phyloP scores from a whole-genome alignment of 1,284 basidiomycete species.

The Microbotryomycetes sp. region DNA sequence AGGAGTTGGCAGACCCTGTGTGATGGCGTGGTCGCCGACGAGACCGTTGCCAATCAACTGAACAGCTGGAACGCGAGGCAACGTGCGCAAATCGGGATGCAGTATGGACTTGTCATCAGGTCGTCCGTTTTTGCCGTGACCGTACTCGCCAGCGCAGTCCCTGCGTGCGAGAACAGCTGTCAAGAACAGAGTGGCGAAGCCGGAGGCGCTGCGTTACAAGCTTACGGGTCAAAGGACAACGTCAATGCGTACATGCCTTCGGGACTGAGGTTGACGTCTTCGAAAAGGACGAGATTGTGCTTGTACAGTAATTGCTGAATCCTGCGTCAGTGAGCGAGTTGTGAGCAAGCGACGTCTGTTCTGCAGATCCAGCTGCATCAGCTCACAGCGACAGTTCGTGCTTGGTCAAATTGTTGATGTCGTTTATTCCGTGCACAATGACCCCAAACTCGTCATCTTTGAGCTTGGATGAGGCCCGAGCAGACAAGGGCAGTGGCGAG shows the following conservation, averaged over 20 bases:
- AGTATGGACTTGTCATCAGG: constrained; percentile 27
- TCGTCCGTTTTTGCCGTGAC: constrained; percentile 30
- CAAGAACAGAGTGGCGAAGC: neutral
- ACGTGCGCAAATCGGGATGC: constrained; percentile 41
- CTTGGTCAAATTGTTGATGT: constrained; percentile 19
- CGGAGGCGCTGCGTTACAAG: constrained; percentile 1
- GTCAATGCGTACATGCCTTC: constrained; percentile 35
- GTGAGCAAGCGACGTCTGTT: neutral
- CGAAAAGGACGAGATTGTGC: constrained; percentile 38
- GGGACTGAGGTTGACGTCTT: constrained; percentile 32
- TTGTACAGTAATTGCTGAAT: constrained; percentile 37
- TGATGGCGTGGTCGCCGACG: constrained; percentile 20
- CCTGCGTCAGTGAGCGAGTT: neutral
- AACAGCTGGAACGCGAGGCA: constrained; percentile 39
- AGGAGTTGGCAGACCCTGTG: constrained; percentile 30
- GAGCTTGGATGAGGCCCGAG: neutral
- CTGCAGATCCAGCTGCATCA: neutral
- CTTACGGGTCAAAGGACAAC: constrained; percentile 26
- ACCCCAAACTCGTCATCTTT: constrained; percentile 17
- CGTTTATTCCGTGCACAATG: constrained; percentile 15
- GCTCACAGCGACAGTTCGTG: constrained; percentile 16
- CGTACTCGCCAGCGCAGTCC: constrained; percentile 29
- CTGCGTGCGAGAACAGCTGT: neutral
- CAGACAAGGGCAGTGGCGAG: constrained; percentile 8
- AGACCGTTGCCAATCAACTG: constrained; percentile 42